phyloP scores from a whole-genome alignment of 169 alveolate genomes.

The Plasmodium chabaudi region DNA sequence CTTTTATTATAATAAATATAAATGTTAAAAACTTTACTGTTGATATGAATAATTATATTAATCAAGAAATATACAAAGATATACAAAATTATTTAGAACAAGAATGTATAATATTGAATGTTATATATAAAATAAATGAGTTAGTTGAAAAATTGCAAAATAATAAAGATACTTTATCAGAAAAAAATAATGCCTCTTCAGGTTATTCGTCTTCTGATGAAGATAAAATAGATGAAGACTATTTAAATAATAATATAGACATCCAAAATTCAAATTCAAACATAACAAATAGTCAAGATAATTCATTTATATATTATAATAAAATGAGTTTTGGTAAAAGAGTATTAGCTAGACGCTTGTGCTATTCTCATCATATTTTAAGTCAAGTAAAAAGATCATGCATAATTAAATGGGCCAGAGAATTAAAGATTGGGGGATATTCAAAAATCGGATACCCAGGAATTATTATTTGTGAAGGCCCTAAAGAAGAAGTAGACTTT shows the following conservation, averaged over 20 bases:
- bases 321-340: constrained; percentile 19
- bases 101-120: constrained; percentile 35
- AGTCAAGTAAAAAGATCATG: constrained; percentile 76
- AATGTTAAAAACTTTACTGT: constrained; percentile 66
- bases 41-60: constrained; percentile 63
- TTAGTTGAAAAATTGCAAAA: constrained; percentile 63
- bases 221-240: constrained; percentile 12
- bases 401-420: constrained; percentile 82
- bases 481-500: constrained; percentile 80
- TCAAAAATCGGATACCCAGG: constrained; percentile 85
- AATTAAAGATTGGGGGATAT: constrained; percentile 82
- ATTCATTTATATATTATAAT: constrained; percentile 13
- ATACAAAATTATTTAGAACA: constrained; percentile 56
- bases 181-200: constrained; percentile 15
- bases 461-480: constrained; percentile 81
- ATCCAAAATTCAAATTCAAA: constrained; percentile 4
- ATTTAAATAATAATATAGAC: background rate
- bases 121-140: constrained; percentile 67
- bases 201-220: background rate
- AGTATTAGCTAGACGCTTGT: constrained; percentile 72
- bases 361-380: constrained; percentile 82
- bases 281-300: background rate
- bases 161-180: background rate
- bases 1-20: constrained; percentile 61
- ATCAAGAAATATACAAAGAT: constrained; percentile 68